Conservation (phyloP, 1,284 basidiomycete species). For the Moniliophthora roreri region DNA sequence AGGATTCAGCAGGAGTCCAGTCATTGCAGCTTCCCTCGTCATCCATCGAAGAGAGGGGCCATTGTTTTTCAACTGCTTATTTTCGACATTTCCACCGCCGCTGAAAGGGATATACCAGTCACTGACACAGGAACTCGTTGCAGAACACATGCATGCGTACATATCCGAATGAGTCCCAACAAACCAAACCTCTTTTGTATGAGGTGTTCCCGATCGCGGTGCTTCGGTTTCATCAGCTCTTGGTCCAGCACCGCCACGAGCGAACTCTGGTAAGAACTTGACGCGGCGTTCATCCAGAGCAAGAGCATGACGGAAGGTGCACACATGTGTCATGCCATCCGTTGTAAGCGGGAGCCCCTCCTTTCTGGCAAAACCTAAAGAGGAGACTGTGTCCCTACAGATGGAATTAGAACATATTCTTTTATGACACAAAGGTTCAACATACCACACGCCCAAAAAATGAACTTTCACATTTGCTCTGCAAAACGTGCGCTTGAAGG, state of each 20-base stretch:
- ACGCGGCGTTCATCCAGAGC: slow-evolving; percentile 36
- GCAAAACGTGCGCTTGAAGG: slow-evolving; percentile 29
- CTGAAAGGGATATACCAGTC: too few species aligned
- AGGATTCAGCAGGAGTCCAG: too few species aligned
- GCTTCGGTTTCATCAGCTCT: too few species aligned
- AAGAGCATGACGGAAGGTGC: slow-evolving; percentile 28
- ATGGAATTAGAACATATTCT: too few species aligned
- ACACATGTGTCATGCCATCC: slow-evolving; percentile 22
- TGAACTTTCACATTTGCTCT: slow-evolving; percentile 26
- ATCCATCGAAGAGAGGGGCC: too few species aligned
- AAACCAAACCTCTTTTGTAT: slow-evolving; percentile 9
- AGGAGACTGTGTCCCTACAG: slow-evolving; percentile 28
- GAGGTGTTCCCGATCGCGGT: too few species aligned
- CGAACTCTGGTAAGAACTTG: slow-evolving; percentile 36
- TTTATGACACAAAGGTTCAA: neutral
- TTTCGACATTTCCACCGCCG: too few species aligned
- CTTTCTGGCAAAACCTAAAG: slow-evolving; percentile 21
- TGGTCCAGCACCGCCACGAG: neutral
- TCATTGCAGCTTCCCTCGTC: too few species aligned
- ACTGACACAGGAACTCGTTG: neutral
- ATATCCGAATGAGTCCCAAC: slow-evolving; percentile 11
- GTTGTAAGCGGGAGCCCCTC: slow-evolving; percentile 20
- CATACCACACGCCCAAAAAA: slow-evolving; percentile 38
- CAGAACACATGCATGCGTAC: neutral
- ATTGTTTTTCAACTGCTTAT: too few species aligned